Percentiles rank a stretch among this genome's conserved stretches.
Conservation (phyloP, 1,284 basidiomycete genomes). For the Sanghuangporus baumii region DNA sequence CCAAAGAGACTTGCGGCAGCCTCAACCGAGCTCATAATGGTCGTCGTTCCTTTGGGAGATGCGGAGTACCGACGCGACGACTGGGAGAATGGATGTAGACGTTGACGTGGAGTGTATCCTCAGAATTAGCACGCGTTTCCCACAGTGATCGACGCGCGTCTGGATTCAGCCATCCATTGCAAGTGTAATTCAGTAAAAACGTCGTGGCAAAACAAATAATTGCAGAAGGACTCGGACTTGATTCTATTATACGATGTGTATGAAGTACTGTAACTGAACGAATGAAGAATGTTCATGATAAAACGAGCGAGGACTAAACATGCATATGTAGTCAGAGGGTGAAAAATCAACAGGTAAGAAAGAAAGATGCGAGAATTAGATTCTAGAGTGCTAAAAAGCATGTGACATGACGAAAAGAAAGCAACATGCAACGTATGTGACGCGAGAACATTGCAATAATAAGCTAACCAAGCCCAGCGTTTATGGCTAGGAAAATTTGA, state of each 20-base stretch:
- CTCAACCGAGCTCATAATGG: conserved; percentile 56
- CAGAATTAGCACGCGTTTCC: neutral
- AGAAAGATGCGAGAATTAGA: conserved; percentile 8
- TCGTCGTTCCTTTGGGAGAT: neutral
- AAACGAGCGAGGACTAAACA: conserved; percentile 15
- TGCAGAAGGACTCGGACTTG: conserved; percentile 7
- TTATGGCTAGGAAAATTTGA: conserved; percentile 1
- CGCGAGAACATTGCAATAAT: conserved; percentile 9
- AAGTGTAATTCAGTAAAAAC: neutral
- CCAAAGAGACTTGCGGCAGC: conserved; percentile 76
- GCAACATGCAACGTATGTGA: conserved; percentile 9
- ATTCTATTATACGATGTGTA: conserved; percentile 22
- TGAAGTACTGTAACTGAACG: conserved; percentile 34
- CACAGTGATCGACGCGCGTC: neutral
- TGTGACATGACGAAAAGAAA: conserved; percentile 8
- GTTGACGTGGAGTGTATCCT: conserved; percentile 4
- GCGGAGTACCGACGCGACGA: neutral
- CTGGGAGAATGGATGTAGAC: neutral
- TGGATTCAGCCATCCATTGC: neutral
- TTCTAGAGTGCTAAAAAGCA: conserved; percentile 5
- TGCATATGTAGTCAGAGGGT: conserved; percentile 3
- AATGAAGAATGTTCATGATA: conserved; percentile 16
- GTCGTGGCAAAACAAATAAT: neutral
- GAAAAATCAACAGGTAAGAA: neutral
- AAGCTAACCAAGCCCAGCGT: conserved; percentile 12